A percentile compares a stretch with the other conserved stretches of the same genome.
Conservation (phyloP, 345 rosid genomes). For the Bruguiera gymnorhiza region DNA sequence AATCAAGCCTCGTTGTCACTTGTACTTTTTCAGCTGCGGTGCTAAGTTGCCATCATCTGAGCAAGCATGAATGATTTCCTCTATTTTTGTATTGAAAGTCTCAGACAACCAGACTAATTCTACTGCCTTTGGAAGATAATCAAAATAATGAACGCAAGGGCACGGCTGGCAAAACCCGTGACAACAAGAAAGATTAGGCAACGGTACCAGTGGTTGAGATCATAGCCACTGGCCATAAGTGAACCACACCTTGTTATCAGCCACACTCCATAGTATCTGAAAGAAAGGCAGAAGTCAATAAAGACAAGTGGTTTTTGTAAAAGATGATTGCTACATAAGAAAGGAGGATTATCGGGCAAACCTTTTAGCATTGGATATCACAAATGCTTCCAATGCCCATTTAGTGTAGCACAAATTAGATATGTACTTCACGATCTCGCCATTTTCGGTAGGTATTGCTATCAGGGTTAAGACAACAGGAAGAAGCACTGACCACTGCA, state of each 20-base stretch:
- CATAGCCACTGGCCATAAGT: conserved; percentile 55
- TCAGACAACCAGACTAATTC: not conserved
- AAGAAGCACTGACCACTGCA: conserved; percentile 96
- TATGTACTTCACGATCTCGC: conserved; percentile 31
- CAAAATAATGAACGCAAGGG: conserved; percentile 60
- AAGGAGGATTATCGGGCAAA: conserved; percentile 7
- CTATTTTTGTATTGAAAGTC: conserved; percentile 2
- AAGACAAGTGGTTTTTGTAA: not conserved
- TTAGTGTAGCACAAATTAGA: conserved; percentile 70
- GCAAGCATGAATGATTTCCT: not conserved
- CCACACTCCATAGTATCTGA: conserved; percentile 95
- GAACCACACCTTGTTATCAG: conserved; percentile 89
- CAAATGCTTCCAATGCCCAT: conserved; percentile 98
- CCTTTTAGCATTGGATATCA: conserved; percentile 93
- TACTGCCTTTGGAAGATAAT: conserved; percentile 61
- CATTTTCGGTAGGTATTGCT: conserved; percentile 50
- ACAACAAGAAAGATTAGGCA: conserved; percentile 53
- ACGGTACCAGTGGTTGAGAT: conserved; percentile 59
- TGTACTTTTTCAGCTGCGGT: not conserved
- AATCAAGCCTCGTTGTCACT: not conserved
- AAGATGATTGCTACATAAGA: not conserved
- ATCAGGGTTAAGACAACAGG: conserved; percentile 93
- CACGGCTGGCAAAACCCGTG: conserved; percentile 57
- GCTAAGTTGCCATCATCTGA: not conserved
- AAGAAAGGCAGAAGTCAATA: not conserved